These are phyloP conservation scores for Fusarium aywerte DNA, from an alignment of 2,329 filamentous ascomycete species.

Conservation along the genomic window DNA sequence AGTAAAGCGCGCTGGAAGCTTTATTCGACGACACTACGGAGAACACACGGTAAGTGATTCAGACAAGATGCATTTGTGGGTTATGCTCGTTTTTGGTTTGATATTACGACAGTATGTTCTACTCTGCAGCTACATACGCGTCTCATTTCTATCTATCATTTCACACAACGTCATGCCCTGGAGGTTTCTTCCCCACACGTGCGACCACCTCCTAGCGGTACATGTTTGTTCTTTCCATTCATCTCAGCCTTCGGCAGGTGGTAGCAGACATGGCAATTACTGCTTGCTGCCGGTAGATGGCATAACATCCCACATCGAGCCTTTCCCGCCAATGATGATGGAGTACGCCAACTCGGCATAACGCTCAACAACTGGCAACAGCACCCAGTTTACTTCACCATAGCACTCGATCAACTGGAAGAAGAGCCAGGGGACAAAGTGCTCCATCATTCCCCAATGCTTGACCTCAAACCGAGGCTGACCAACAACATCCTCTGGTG, in stretches of 20 bases:
- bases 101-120: not conserved
- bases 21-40: no score
- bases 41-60: no score
- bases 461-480: not conserved
- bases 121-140: not conserved
- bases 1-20: no score
- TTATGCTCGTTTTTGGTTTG: no score
- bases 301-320: not conserved
- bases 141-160: not conserved
- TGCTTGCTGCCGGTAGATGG: not conserved
- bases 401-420: not conserved
- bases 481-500: not conserved
- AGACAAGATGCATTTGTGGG: no score
- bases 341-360: not conserved
- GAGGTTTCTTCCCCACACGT: no score
- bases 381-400: not conserved
- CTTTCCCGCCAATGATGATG: not conserved
- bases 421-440: not conserved
- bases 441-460: conserved; percentile 1
- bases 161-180: no score
- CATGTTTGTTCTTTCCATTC: rapidly evolving
- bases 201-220: not conserved
- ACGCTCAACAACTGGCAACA: not conserved
- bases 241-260: not conserved
- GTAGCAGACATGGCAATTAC: not conserved